Conservation (phyloP, 805 yeast genomes). For the Wickerhamiella kurtzmanii region DNA sequence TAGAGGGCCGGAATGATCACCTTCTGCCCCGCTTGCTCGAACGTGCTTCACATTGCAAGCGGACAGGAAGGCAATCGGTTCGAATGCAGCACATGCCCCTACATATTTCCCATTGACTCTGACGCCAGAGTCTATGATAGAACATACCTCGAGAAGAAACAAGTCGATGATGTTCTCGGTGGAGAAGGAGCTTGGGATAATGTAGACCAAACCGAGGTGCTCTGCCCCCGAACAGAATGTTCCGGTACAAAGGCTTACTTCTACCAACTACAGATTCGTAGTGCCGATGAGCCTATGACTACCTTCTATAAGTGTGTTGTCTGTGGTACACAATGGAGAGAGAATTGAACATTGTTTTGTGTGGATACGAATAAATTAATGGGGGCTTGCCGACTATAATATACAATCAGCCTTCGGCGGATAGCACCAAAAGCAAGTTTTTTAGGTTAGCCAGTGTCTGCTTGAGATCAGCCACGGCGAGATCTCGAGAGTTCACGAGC, state of each 20-base stretch:
- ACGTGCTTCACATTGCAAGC: constrained; percentile 67
- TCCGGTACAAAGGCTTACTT: constrained; percentile 86
- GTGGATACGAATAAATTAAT: not conserved
- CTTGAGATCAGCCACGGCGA: constrained; percentile 24
- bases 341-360: constrained; percentile 40
- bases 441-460: constrained; percentile 29
- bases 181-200: constrained; percentile 98
- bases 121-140: constrained; percentile 68
- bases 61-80: constrained; percentile 48
- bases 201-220: constrained; percentile 88
- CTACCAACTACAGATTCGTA: constrained; percentile 90
- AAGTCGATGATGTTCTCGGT: constrained; percentile 92
- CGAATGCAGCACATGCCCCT: constrained; percentile 90
- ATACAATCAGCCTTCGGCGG: constrained; percentile 3
- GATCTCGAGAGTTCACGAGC: constrained; percentile 23
- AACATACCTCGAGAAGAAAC: constrained; percentile 67
- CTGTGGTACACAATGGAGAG: constrained; percentile 95
- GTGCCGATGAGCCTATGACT: constrained; percentile 99
- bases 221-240: constrained; percentile 81
- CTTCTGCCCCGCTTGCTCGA: constrained; percentile 89
- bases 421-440: constrained; percentile 23
- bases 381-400: not conserved
- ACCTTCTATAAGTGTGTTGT: constrained; percentile 90
- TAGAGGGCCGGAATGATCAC: constrained; percentile 49
- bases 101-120: constrained; percentile 78